A percentile compares a stretch with the other conserved stretches of the same genome.
Evolutionary conservation across 176 grass and related monocot genomes (phyloP).

Genomic region (Rhynchospora breviuscula): DNA sequence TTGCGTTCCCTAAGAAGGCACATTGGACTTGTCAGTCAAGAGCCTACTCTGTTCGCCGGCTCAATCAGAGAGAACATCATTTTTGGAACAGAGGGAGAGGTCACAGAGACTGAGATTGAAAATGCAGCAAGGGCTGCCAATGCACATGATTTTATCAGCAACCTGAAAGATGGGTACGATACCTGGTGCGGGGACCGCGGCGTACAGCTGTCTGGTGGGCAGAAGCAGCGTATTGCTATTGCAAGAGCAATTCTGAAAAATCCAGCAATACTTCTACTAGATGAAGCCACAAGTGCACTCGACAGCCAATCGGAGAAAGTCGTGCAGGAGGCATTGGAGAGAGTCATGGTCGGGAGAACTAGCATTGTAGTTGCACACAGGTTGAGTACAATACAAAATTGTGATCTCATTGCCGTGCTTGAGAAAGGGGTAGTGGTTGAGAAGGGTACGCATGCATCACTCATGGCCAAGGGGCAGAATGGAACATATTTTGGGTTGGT

Average conservation of each 20-base stretch:
- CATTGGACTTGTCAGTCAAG: constrained; percentile 89
- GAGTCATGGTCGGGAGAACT: constrained; percentile 82
- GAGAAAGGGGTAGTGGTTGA: constrained; percentile 76
- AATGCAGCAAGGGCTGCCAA: constrained; percentile 71
- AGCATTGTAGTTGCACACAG: constrained; percentile 84
- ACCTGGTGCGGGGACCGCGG: constrained; percentile 87
- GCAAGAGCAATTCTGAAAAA: constrained; percentile 91
- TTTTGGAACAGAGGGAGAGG: constrained; percentile 49
- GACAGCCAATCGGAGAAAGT: constrained; percentile 92
- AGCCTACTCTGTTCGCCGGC: constrained; percentile 89
- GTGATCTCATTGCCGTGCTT: constrained; percentile 72
- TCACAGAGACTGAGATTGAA: constrained; percentile 63
- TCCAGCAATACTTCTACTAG: constrained; percentile 65
- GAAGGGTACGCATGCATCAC: constrained; percentile 84
- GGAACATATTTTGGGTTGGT: constrained; percentile 76
- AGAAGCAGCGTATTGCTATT: constrained; percentile 91
- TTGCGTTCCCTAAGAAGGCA: constrained; percentile 53
- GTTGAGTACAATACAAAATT: constrained; percentile 79
- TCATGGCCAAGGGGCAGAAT: constrained; percentile 67
- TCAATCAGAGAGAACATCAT: constrained; percentile 74
- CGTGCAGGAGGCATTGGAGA: constrained; percentile 78
- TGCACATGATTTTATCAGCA: constrained; percentile 90
- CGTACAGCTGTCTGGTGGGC: constrained; percentile 84
- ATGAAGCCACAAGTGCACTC: constrained; percentile 90
- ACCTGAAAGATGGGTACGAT: constrained; percentile 85